Percentiles rank a stretch among this genome's conserved stretches.
Conservation (phyloP, 257 asterid species). For the Solanum chilense region DNA sequence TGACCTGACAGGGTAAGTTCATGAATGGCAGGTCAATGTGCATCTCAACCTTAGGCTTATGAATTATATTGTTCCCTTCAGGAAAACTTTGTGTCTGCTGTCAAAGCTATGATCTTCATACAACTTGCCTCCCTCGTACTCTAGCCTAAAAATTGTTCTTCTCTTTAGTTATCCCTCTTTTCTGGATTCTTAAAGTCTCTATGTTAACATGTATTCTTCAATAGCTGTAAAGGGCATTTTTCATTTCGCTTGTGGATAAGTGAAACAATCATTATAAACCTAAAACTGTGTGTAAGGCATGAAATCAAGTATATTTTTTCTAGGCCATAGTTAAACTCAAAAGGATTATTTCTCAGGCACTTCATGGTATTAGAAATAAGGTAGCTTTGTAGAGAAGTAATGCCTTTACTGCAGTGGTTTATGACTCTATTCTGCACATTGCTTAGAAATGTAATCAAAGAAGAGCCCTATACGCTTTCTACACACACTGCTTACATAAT, state of each 20-base stretch:
- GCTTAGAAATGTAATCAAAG: background rate
- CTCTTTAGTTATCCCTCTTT: background rate
- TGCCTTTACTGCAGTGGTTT: background rate
- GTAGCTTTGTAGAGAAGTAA: background rate
- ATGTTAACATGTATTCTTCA: background rate
- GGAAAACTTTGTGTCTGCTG: background rate
- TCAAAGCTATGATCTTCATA: background rate
- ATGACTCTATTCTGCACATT: background rate
- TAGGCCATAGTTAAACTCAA: background rate
- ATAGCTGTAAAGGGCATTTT: background rate
- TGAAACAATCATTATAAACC: background rate
- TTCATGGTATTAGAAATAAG: background rate
- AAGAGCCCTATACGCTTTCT: background rate
- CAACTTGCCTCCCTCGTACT: background rate
- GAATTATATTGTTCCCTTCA: background rate
- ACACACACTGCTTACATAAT: background rate
- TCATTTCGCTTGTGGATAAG: background rate
- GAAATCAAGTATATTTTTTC: background rate
- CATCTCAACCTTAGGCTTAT: background rate
- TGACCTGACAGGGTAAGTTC: constrained; percentile 64
- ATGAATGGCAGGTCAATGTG: background rate
- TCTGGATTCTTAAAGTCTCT: background rate
- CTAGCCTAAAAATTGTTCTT: background rate
- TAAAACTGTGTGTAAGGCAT: background rate
- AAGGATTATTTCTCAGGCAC: background rate